phyloP scores from a whole-genome alignment of 2,329 filamentous ascomycete genomes.

The Aspergillus sp. region DNA sequence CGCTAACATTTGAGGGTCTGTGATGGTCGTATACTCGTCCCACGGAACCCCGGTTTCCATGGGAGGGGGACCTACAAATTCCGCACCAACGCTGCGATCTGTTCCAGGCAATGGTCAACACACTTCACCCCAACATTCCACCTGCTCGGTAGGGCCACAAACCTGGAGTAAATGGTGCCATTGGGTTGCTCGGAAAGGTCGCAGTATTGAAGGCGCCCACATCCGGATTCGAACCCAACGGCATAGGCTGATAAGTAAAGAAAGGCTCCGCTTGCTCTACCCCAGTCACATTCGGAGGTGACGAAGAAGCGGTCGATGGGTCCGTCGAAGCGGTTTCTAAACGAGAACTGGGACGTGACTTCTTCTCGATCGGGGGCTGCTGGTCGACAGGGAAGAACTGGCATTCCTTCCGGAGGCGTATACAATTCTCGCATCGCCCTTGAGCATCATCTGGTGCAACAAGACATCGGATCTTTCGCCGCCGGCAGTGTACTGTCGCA shows the following conservation, averaged over 20 bases:
- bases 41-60: conserved; percentile 39
- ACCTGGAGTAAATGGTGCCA: conserved; percentile 41
- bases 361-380: conserved; percentile 57
- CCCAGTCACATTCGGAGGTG: conserved; percentile 37
- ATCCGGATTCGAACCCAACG: conserved; percentile 37
- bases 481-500: conserved; percentile 77
- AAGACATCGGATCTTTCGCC: conserved; percentile 90
- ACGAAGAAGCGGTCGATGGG: conserved; percentile 53
- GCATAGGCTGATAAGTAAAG: conserved; percentile 39
- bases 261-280: conserved; percentile 40
- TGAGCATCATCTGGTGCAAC: conserved; percentile 70
- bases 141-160: conserved; percentile 19
- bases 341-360: conserved; percentile 48
- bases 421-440: conserved; percentile 86
- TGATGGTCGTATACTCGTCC: conserved; percentile 42
- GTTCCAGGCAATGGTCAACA: conserved; percentile 13
- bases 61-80: conserved; percentile 33
- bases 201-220: conserved; percentile 35
- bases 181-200: conserved; percentile 34
- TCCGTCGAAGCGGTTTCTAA: conserved; percentile 47
- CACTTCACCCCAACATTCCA: neutral
- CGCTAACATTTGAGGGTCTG: conserved; percentile 39
- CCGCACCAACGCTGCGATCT: conserved; percentile 34
- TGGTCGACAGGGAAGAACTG: conserved; percentile 89
- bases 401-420: conserved; percentile 90